Conservation (phyloP, 176 grass and related monocot species). For the Poa annua region DNA sequence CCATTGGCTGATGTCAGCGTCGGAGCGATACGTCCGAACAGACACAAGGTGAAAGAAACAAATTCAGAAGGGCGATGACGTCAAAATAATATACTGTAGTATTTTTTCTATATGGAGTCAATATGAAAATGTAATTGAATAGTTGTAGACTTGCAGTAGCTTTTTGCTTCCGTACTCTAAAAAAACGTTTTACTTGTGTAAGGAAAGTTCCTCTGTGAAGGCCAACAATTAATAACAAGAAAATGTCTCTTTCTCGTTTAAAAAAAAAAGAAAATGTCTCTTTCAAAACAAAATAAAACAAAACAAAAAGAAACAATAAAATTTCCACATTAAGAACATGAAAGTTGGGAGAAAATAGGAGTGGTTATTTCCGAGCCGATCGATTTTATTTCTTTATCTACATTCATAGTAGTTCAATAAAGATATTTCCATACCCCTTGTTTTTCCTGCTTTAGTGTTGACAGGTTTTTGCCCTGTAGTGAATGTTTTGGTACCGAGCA, state of each 20-base stretch:
- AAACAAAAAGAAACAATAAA: neutral
- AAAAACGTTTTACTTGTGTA: neutral
- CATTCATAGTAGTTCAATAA: neutral
- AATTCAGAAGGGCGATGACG: neutral
- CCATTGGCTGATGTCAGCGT: neutral
- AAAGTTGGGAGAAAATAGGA: neutral
- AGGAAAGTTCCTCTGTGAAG: neutral
- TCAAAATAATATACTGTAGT: neutral
- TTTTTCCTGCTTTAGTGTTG: too few species aligned
- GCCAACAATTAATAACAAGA: neutral
- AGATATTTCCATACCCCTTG: neutral
- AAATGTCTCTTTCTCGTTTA: too few species aligned
- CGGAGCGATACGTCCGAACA: neutral
- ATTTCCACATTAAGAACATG: neutral
- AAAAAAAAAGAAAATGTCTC: too few species aligned
- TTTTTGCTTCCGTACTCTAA: neutral
- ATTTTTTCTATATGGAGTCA: neutral
- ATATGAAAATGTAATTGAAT: neutral
- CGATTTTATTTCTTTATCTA: neutral
- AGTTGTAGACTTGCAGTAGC: neutral
- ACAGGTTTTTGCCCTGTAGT: too few species aligned
- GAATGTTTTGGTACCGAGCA: too few species aligned
- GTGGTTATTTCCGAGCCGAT: neutral
- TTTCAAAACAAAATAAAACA: too few species aligned
- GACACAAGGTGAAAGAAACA: neutral